Evolutionary conservation across 768 basidiomycete genomes (phyloP).

Genomic region (Lyophyllum decastes): DNA sequence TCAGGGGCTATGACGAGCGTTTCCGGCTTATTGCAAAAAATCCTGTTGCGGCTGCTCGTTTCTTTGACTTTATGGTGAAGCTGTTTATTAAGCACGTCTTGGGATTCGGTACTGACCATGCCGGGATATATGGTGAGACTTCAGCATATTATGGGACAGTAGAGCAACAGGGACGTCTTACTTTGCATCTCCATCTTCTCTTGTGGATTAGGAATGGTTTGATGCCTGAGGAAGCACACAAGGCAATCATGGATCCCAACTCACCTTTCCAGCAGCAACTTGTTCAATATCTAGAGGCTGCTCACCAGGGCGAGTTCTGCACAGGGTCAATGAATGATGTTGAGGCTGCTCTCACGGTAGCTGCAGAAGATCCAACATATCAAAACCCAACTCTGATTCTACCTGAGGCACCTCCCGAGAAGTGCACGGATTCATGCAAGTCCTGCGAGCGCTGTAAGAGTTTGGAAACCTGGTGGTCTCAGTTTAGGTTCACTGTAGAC

Average conservation of each 20-base stretch:
- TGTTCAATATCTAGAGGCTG: slow-evolving; percentile 6
- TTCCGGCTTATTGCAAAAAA: slow-evolving; percentile 15
- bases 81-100: too few relatives aligned
- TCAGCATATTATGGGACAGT: slow-evolving; percentile 32
- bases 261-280: slow-evolving; percentile 4
- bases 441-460: slow-evolving; percentile 22
- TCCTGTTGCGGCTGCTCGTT: too few relatives aligned
- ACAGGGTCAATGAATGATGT: background rate
- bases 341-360: background rate
- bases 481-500: slow-evolving; percentile 23
- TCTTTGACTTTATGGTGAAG: too few relatives aligned
- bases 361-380: background rate
- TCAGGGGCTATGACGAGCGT: slow-evolving; percentile 1
- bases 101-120: slow-evolving; percentile 14
- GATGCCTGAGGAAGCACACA: slow-evolving; percentile 7
- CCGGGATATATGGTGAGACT: slow-evolving; percentile 29
- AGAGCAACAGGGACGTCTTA: slow-evolving; percentile 30
- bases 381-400: slow-evolving; percentile 21
- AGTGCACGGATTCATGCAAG: slow-evolving; percentile 4
- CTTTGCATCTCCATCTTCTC: slow-evolving; percentile 29
- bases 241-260: slow-evolving; percentile 6
- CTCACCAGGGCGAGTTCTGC: slow-evolving; percentile 4
- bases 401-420: slow-evolving; percentile 21
- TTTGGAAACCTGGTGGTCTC: slow-evolving; percentile 11
- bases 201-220: slow-evolving; percentile 23